Base-by-base conservation (phyloP, 257 asterid species). In the Coffea eugenioides region DNA sequence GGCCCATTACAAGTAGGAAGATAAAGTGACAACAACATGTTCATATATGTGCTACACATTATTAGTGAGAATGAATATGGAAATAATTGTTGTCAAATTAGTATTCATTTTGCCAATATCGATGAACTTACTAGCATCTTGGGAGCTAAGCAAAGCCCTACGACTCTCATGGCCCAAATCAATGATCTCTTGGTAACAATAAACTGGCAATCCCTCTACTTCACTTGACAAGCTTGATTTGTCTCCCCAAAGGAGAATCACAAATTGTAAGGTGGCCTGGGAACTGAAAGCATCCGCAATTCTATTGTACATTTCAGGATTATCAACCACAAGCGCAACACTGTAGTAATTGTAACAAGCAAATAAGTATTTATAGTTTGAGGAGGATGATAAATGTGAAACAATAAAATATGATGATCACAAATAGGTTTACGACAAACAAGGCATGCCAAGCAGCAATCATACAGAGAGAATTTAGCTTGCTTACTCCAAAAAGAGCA, bases 221-320 rank as follows among this genome's bases (percentile, higher is more conserved):
- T 80, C 90, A 75, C 77, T 84, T 73, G 76, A 61, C 56, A 90
- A 82, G 87, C 89, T 86, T 80, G 97, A 84, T 81, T 90, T 94
- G 69, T 91, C 94, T 71, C 98, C 98, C 98, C 98, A 94, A 6
- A 94, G 88, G 83, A 94, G 84, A 70, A 94, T 73, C 78, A 84
- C 84, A 87, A 93, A 94, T 86, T 92, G 89, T 76, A 90, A 54
- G 69, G 86, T 76, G 70, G 93, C 90, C 69, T 79, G 88, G 75
- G 94, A 77, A n/a, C 11, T 69, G 80, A 94, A 89, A 68, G 89
- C 69, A 71, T 89, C 89, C 5, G 79, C 80, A 83, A 91, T 81
- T 80, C 86, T 88, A 76, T 84, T 82, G 87, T 86, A 89, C 90
- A 94, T 71, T 84, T 78, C 90, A 76, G 91, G 94, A 89, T 86